Evolutionary conservation across 805 yeast species (phyloP).

Genomic region (Candida dendrica): DNA sequence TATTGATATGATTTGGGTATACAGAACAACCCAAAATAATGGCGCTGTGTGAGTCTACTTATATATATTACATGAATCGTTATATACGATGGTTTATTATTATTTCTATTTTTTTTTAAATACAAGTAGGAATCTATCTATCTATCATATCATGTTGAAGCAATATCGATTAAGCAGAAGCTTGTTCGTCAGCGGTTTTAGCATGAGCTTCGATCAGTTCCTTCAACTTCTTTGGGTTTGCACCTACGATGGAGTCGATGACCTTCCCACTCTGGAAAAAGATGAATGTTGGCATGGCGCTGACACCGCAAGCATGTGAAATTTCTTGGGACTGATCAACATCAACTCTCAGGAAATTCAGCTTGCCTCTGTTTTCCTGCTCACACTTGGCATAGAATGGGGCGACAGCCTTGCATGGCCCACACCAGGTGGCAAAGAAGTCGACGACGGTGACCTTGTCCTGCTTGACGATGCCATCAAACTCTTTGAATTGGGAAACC

Average conservation of each 20-base stretch:
- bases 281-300: constrained; percentile 74
- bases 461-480: constrained; percentile 25
- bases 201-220: constrained; percentile 22
- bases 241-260: constrained; percentile 58
- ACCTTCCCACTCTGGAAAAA: constrained; percentile 54
- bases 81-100: too few relatives aligned
- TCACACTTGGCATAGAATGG: constrained; percentile 41
- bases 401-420: constrained; percentile 69
- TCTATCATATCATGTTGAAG: too few relatives aligned
- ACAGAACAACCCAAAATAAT: too few relatives aligned
- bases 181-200: too few relatives aligned
- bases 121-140: too few relatives aligned
- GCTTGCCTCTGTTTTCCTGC: constrained; percentile 33
- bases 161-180: too few relatives aligned
- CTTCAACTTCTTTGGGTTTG: constrained; percentile 32
- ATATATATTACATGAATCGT: too few relatives aligned
- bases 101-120: too few relatives aligned
- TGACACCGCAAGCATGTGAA: constrained; percentile 52
- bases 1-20: too few relatives aligned
- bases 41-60: too few relatives aligned
- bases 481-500: constrained; percentile 21
- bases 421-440: constrained; percentile 72
- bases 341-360: constrained; percentile 61
- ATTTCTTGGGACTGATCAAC: constrained; percentile 58
- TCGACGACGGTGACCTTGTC: constrained; percentile 48